phyloP scores from a whole-genome alignment of 768 basidiomycete species.

The Cystofilobasidium bisporidii region DNA sequence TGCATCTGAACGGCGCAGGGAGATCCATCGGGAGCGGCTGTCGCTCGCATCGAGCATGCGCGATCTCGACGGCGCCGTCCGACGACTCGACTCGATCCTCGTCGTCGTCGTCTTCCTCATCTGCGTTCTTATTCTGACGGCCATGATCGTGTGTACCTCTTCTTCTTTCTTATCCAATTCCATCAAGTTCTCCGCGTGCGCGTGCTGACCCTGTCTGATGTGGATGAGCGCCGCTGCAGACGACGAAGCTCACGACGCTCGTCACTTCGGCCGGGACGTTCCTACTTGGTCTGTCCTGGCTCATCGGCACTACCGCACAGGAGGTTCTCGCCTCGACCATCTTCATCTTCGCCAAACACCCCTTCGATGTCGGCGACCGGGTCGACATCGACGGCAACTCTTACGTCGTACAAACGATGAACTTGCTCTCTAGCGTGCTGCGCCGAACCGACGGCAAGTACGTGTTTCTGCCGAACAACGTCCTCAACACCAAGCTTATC shows the following conservation, averaged over 20 bases:
- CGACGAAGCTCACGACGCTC: slow-evolving; percentile 61
- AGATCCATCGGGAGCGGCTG: slow-evolving; percentile 74
- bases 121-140: slow-evolving; percentile 69
- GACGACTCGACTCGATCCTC: slow-evolving; percentile 62
- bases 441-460: slow-evolving; percentile 39
- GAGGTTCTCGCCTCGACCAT: slow-evolving; percentile 78
- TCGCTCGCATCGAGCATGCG: slow-evolving; percentile 77
- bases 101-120: slow-evolving; percentile 64
- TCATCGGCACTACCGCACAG: slow-evolving; percentile 66
- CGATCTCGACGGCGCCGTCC: slow-evolving; percentile 81
- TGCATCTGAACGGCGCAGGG: too few species aligned
- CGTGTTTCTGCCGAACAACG: slow-evolving; percentile 40
- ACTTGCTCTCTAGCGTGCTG: slow-evolving; percentile 54
- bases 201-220: too few species aligned
- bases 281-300: slow-evolving; percentile 62
- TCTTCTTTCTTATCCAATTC: not conserved
- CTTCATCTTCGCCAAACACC: slow-evolving; percentile 69
- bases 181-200: too few species aligned
- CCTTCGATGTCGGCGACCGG: slow-evolving; percentile 39
- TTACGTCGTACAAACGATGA: slow-evolving; percentile 81
- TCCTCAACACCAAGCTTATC: slow-evolving; percentile 41
- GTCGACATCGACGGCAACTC: slow-evolving; percentile 49
- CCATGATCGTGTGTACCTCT: slow-evolving; percentile 53
- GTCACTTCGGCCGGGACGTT: slow-evolving; percentile 66
- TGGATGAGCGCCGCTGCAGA: too few species aligned